Base-by-base conservation (phyloP, 805 yeast species). In the Myxozyma geophila region DNA sequence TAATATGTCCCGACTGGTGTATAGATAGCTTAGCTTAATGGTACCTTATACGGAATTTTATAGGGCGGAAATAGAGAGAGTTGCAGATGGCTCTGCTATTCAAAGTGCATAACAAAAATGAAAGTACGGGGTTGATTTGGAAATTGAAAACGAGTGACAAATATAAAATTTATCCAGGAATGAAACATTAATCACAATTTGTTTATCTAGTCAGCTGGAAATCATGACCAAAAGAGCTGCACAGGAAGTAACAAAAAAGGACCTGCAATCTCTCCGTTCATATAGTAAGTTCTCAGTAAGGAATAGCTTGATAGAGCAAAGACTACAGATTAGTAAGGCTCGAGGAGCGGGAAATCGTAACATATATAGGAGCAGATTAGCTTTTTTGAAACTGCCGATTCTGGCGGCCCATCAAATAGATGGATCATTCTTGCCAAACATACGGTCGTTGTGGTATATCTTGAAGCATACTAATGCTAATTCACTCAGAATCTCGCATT, bases 391-490 rank as follows among this genome's bases (percentile, higher is more conserved):
- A 46, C 54, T 59, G 37, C 59, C 63, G 33, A 59, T 48, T 43
- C 63, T 28, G 13, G 33, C n/a, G 6, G 59, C 54, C 59, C 59
- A 59, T 59, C 63, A 59, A 21, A 57, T 51, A 19, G 55, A 54
- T 7, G 63, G 55, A n/a, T 54, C 58, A 35, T 59, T 59, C 39
- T 48, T 44, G 9, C 50, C 55, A n/a, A 59, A 46, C 46, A 54
- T n/a, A 9, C 63, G 59, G 36, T 54, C 55, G 41, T 59, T 59
- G 46, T 59, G 54, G 21, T 48, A 59, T 7, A 59, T 43, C 41
- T 59, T 59, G 46, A 59, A 8, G 1, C 63, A 40, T 10, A 59
- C 19, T 21, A 59, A 59, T 23, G 63, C 54, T 23, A 59, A 40
- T 17, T 59, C 63, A 35, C 54, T 48, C 13, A 23, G 6, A 19